Evolutionary conservation across 768 basidiomycete genomes (phyloP), one percentile per base, ranked within the genome.

Genomic region (Trametes elegans): DNA sequence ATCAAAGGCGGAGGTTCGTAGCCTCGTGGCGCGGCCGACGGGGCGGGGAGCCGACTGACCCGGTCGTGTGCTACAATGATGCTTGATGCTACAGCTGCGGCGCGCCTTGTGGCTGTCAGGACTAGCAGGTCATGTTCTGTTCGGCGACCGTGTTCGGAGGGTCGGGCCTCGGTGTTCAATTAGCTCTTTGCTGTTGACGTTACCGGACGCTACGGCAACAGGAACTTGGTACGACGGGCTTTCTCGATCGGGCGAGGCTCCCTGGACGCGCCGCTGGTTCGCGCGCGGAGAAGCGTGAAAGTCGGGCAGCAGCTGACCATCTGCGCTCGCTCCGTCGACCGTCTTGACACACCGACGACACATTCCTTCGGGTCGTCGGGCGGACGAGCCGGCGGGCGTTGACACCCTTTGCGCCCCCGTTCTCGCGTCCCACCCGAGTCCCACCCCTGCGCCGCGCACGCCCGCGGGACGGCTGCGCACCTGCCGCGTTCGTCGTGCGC

Each of bases 271-370:
- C 19, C 18, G 41, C 42, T 38, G 51, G 34, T 36, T 26, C 51
- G 51, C 42, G 34, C 51, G 51, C 34, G 18, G 49, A 39, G 35
- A 40, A 27, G 14, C 8, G 27, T 49, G 18, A 21, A 19, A 18
- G 32, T 8, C 24, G 50, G 31, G 14, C 29, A 34, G 21, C 51
- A 53, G 51, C 51, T 53, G 51, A 53, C 51, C 51, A 7, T 36
- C 41, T 16, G 11, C 41, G 32, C 19, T 21, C 18, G 5, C 24
- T 16, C n/a, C 34, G 13, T 31, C 29, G 44, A 18, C 18, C 8
- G 31, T 18, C 24, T 53, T 53, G 51, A 53, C 51, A 53, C 51
- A 53, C 42, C 26, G 26, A 4, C 23, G 51, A 53, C 51, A 53
- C 51, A 53, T 44, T 18, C 51, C 24, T 38, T 44, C 51, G 51